Evolutionary conservation across 805 yeast genomes (phyloP), one percentile per base, ranked within the genome.

Genomic region (Wickerhamiella kurtzmanii): DNA sequence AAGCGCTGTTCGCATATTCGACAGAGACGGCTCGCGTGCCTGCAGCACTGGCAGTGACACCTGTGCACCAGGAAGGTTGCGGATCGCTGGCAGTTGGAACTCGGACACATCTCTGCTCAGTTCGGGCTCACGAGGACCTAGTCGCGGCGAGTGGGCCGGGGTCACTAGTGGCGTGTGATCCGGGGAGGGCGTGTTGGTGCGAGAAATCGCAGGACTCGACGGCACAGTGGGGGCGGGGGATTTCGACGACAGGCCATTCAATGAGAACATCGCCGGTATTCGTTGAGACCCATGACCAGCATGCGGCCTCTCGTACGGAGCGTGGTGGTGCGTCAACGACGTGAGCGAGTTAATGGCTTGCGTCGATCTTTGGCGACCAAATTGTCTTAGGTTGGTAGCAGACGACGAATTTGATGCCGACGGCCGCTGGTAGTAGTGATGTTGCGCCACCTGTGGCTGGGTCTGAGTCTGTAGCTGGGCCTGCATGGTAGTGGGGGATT

Each of bases 121-220:
- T 15, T 18, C 41, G 11, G 41, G 41, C 13, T 61, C 61, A 4
- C 65, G 58, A n/a, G 73, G 63, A 15, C 58, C 64, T 28, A 69
- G 54, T 4, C 70, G 59, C 22, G 73, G 73, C 22, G 72, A 67
- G 49, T 66, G 73, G 2, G 69, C 69, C 5, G 73, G 73, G 13
- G 73, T 69, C 35, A 58, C 67, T 46, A 69, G 56, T 19, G 73
- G 73, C 8, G 73, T 69, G 51, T 65, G 71, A 2, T 64, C 59
- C 11, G 72, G 71, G 18, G 68, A 63, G 15, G 41, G 41, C n/a
- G 41, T 15, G 25, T 15, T 56, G 2, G 67, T 58, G 15, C 65
- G 59, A 13, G 67, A 58, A 16, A 63, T 60, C 2, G 64, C 58
- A 3, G 72, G 72, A 20, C 70, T 64, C 11, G 64, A 54, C 16